A percentile compares a stretch with the other conserved stretches of the same genome.
Conservation (phyloP, 202 grass and related monocot genomes). For the Carex sylvatica region DNA sequence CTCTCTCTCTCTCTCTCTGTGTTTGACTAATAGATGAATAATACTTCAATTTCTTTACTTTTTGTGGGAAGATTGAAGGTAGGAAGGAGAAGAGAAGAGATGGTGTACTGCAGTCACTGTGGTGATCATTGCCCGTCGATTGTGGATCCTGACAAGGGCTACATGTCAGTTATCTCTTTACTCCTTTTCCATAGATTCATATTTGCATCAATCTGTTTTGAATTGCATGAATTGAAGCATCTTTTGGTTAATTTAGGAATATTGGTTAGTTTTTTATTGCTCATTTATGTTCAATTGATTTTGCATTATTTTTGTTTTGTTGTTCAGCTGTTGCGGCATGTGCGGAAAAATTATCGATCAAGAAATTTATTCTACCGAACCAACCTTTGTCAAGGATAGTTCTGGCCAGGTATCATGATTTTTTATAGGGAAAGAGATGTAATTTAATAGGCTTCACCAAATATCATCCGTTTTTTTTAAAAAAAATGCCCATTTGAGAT, state of each 20-base stretch:
- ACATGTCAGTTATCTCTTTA: conserved; percentile 41
- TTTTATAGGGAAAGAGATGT: neutral
- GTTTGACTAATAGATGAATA: no score
- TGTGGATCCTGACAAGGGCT: conserved; percentile 70
- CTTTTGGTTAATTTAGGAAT: neutral
- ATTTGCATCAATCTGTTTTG: neutral
- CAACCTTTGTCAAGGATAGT: conserved; percentile 48
- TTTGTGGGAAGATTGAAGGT: neutral
- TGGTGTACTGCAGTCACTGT: conserved; percentile 75
- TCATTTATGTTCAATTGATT: neutral
- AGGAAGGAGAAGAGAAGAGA: conserved; percentile 23
- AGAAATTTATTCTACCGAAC: conserved; percentile 55
- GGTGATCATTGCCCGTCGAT: conserved; percentile 42
- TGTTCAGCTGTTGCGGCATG: conserved; percentile 54
- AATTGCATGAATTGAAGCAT: neutral
- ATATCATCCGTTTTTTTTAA: neutral
- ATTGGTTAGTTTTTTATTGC: neutral
- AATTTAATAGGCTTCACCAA: neutral
- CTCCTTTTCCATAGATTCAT: neutral
- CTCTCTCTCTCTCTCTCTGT: no score
- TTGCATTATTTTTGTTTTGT: neutral
- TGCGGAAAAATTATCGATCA: conserved; percentile 91
- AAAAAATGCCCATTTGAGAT: neutral
- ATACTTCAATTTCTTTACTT: no score
- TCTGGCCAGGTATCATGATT: conserved; percentile 33